Percentiles rank a stretch among this genome's conserved stretches.
Conservation (phyloP, 164 flowering plant genomes). For the Pachysandra terminalis region DNA sequence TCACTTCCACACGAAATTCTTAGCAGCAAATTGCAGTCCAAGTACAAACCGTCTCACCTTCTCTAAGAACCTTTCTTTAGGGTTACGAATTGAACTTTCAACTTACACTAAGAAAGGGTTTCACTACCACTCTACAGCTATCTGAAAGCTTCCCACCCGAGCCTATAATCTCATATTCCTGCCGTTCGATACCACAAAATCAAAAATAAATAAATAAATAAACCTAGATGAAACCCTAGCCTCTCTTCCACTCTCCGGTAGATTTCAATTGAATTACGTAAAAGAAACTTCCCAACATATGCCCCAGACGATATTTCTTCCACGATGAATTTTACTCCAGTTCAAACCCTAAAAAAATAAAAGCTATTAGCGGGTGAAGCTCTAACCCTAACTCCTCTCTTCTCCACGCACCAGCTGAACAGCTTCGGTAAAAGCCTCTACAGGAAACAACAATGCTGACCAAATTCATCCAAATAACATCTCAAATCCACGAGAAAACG, state of each 20-base stretch:
- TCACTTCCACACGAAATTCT: neutral
- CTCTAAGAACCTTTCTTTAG: neutral
- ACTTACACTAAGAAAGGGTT: neutral
- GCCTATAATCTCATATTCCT: no score
- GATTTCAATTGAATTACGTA: neutral
- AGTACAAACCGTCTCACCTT: neutral
- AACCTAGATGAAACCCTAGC: neutral
- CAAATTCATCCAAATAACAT: neutral
- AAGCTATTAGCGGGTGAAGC: neutral
- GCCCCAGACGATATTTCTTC: neutral
- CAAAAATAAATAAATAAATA: no score
- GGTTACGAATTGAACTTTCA: neutral
- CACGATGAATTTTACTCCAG: neutral
- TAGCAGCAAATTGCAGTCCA: neutral
- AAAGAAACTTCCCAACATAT: neutral
- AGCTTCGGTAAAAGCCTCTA: neutral
- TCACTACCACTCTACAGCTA: neutral
- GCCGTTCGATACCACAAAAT: no score
- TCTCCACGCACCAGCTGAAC: neutral
- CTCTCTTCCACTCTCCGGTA: neutral
- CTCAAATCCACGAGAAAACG: neutral
- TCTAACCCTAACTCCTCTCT: no score
- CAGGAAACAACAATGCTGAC: no score
- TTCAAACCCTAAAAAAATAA: neutral
- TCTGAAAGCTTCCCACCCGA: neutral